Evolutionary conservation across 768 basidiomycete genomes (phyloP).

Genomic region (Suillus sp.): DNA sequence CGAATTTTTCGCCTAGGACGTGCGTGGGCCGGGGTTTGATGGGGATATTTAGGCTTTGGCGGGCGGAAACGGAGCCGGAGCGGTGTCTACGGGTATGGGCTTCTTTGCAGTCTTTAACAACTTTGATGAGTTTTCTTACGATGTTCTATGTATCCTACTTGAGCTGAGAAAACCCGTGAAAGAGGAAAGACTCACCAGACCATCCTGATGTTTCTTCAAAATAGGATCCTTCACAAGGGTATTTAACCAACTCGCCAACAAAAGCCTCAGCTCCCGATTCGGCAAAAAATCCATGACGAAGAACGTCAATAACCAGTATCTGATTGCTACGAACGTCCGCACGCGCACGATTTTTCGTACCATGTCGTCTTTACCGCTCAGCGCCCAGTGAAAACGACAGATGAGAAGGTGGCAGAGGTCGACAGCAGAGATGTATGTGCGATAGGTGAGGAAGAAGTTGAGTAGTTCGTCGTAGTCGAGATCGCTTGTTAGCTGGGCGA

Average conservation of each 20-base stretch:
- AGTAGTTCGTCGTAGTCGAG: constrained; percentile 85
- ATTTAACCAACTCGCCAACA: constrained; percentile 83
- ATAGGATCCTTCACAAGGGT: constrained; percentile 71
- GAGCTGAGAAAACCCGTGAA: constrained; percentile 11
- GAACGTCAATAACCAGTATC: constrained; percentile 90
- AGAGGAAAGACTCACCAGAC: constrained; percentile 54
- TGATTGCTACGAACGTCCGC: constrained; percentile 85
- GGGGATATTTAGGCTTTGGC: constrained; percentile 28
- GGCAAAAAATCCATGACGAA: constrained; percentile 88
- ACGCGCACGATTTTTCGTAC: constrained; percentile 80
- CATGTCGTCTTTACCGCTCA: constrained; percentile 63
- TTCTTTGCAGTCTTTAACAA: constrained; percentile 80
- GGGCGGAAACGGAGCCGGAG: constrained; percentile 28
- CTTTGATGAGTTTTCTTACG: constrained; percentile 79
- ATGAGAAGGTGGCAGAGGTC: constrained; percentile 84
- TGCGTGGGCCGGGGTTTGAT: constrained; percentile 42
- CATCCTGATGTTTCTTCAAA: constrained; percentile 65
- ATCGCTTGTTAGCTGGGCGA: constrained; percentile 86
- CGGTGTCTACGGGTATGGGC: constrained; percentile 51
- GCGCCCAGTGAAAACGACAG: constrained; percentile 88
- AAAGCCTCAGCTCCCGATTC: constrained; percentile 70
- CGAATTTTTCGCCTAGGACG: constrained; percentile 64
- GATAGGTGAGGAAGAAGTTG: constrained; percentile 91
- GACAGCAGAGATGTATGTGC: constrained; percentile 77
- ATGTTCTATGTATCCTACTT: constrained; percentile 54